These are phyloP conservation scores for Apiospora phragmitis DNA, from an alignment of 2,329 filamentous ascomycete genomes.

Conservation along the genomic window DNA sequence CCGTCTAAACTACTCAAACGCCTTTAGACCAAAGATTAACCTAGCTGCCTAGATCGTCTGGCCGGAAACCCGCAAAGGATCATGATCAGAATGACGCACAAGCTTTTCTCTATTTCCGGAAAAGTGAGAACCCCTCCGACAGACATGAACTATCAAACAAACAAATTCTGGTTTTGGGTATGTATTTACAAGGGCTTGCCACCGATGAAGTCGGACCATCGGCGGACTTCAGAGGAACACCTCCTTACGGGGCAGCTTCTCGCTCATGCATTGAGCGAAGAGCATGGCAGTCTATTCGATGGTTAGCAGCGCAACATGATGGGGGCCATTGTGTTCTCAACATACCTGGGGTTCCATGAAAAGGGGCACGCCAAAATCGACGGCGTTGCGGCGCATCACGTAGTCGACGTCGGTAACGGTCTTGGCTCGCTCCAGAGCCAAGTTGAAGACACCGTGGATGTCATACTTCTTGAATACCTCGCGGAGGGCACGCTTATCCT, in stretches of 20 bases:
- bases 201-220: constrained; percentile 95
- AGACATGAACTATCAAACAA: constrained; percentile 1
- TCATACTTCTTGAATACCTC: constrained; percentile 97
- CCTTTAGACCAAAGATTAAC: neutral
- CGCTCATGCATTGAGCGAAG: constrained; percentile 95
- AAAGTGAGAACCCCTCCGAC: neutral
- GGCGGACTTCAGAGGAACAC: constrained; percentile 85
- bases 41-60: neutral
- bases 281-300: constrained; percentile 79
- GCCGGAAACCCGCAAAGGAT: neutral
- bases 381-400: constrained; percentile 96
- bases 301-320: constrained; percentile 29
- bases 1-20: neutral
- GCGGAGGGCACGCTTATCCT: constrained; percentile 91
- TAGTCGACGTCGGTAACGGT: constrained; percentile 91
- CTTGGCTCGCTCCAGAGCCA: constrained; percentile 81
- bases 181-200: constrained; percentile 71
- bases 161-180: neutral
- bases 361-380: constrained; percentile 95
- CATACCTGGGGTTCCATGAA: constrained; percentile 98
- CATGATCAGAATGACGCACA: neutral
- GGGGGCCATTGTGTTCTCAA: constrained; percentile 14
- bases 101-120: neutral
- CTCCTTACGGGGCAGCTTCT: constrained; percentile 86
- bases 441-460: constrained; percentile 93